These are phyloP conservation scores for Cyberlindnera euphorbiae DNA, from an alignment of 805 yeast genomes.

Conservation along the genomic window DNA sequence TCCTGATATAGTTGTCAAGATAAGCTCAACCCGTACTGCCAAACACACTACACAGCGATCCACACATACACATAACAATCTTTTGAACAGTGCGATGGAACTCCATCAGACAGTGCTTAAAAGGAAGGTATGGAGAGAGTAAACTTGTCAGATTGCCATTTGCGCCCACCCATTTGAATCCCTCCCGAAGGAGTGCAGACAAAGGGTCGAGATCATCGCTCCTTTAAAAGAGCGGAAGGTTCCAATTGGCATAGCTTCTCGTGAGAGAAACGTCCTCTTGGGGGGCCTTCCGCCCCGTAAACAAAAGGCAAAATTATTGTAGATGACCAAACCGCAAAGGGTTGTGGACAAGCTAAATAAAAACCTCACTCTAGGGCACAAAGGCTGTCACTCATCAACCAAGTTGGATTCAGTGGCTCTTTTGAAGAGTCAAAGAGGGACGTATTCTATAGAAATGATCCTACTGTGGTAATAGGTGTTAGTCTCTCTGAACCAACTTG, in stretches of 20 bases:
- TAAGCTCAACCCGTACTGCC: too few relatives aligned
- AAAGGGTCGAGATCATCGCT: slow-evolving; percentile 99
- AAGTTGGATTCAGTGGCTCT: slow-evolving; percentile 99
- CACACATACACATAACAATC: too few relatives aligned
- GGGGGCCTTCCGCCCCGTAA: slow-evolving; percentile 9
- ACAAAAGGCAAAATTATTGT: slow-evolving; percentile 36
- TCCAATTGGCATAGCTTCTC: too few relatives aligned
- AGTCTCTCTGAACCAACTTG: slow-evolving; percentile 26
- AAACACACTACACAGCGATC: too few relatives aligned
- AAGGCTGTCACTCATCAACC: slow-evolving; percentile 96
- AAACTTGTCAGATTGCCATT: slow-evolving; percentile 99
- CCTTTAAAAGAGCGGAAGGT: slow-evolving; percentile 46
- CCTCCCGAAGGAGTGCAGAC: slow-evolving; percentile 83
- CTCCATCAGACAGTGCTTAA: slow-evolving; percentile 17
- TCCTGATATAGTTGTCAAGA: too few relatives aligned
- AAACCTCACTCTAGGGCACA: slow-evolving; percentile 85
- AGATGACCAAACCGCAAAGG: slow-evolving; percentile 91
- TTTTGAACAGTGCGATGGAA: slow-evolving; percentile 19
- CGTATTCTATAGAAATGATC: slow-evolving; percentile 99
- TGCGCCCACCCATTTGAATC: slow-evolving; percentile 86
- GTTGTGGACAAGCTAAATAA: slow-evolving; percentile 73
- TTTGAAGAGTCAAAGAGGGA: slow-evolving; percentile 98
- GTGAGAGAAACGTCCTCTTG: too few relatives aligned
- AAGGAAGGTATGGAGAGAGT: slow-evolving; percentile 12
- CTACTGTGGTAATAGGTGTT: slow-evolving; percentile 54